Percentiles rank a stretch among this genome's conserved stretches.
These are phyloP conservation scores for Schizochytrium sp. DNA, from an alignment of 108 stramenopile species.

Conservation along the genomic window DNA sequence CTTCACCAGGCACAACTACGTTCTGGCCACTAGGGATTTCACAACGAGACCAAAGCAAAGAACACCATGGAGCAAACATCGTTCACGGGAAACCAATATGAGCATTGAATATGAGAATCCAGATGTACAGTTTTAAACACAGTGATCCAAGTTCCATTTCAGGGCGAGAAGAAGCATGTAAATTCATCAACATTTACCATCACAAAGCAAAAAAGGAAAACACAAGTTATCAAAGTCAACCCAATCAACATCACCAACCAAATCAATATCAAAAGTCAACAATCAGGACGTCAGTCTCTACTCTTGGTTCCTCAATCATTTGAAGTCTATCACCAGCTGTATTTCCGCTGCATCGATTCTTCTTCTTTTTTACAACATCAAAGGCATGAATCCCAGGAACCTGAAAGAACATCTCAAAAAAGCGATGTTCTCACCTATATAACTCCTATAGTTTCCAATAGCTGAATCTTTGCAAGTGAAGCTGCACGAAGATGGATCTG, in stretches of 20 bases:
- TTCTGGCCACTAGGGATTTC: background rate
- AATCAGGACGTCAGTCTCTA: background rate
- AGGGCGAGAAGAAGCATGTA: background rate
- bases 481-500: background rate
- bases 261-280: background rate
- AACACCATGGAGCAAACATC: background rate
- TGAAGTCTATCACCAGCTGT: background rate
- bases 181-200: background rate
- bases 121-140: too few species aligned
- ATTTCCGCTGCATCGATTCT: background rate
- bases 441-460: too few species aligned
- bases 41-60: background rate
- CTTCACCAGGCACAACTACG: conserved; percentile 52
- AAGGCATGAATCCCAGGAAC: background rate
- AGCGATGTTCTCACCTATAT: background rate
- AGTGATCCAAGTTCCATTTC: too few species aligned
- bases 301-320: background rate
- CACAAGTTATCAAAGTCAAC: too few species aligned
- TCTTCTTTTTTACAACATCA: background rate
- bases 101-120: too few species aligned
- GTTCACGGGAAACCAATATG: too few species aligned
- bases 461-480: too few species aligned
- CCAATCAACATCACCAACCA: too few species aligned
- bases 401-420: background rate
- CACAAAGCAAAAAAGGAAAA: background rate